Evolutionary conservation across 1,284 basidiomycete genomes (phyloP), one percentile per base, ranked within the genome.

Genomic region (Pterulicium gracile): DNA sequence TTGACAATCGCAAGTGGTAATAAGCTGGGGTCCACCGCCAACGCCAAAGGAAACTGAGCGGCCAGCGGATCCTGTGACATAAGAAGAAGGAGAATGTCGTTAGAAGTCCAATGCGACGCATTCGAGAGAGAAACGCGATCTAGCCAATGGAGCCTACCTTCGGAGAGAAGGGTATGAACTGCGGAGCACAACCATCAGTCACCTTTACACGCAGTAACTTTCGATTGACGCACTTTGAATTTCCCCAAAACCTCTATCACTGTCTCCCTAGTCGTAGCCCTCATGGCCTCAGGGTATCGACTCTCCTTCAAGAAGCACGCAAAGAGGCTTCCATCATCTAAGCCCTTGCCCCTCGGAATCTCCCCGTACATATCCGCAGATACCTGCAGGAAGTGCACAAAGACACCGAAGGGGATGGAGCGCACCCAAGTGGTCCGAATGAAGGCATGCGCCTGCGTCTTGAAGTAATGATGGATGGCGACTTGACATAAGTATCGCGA

Each of bases 91-190:
- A n/a, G n/a, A n/a, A n/a, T n/a, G n/a, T n/a, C n/a, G n/a, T n/a
- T n/a, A n/a, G n/a, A n/a, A n/a, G n/a, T n/a, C n/a, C n/a, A n/a
- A n/a, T n/a, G n/a, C n/a, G n/a, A n/a, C n/a, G n/a, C n/a, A n/a
- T n/a, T n/a, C n/a, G n/a, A n/a, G n/a, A n/a, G n/a, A n/a, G n/a
- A n/a, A n/a, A n/a, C n/a, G n/a, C n/a, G n/a, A n/a, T n/a, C n/a
- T n/a, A n/a, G n/a, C n/a, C n/a, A n/a, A n/a, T n/a, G n/a, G 36
- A 49, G 47, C 50, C 48, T 50, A 83, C 81, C 70, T 77, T 81
- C 57, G 70, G 69, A 48, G 71, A 77, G 58, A 87, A 86, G 14
- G 84, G 82, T 49, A 85, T 83, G 57, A 87, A 87, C 80, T 85
- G 52, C 24, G 50, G n/a, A n/a, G n/a, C n/a, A n/a, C n/a, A n/a